A percentile compares a stretch with the other conserved stretches of the same genome.
Evolutionary conservation across 305 asterid genomes (phyloP).

Genomic region (Fraxinus nigra): DNA sequence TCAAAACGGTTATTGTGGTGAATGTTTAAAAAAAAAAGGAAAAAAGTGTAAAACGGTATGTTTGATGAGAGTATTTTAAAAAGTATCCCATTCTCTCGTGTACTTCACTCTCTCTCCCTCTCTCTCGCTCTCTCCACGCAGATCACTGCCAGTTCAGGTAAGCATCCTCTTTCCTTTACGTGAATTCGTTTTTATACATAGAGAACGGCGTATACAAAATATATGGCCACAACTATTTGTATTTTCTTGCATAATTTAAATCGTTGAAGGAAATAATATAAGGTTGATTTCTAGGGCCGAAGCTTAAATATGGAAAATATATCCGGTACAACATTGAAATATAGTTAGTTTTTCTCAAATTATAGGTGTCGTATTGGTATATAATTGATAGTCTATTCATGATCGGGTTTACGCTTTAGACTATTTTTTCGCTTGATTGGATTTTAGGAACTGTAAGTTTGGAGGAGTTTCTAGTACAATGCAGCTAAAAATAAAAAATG

Average conservation of each 20-base stretch:
- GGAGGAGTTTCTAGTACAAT: neutral
- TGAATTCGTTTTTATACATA: neutral
- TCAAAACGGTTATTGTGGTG: too few species aligned
- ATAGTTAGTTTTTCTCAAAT: neutral
- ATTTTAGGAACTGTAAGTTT: neutral
- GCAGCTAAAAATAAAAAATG: neutral
- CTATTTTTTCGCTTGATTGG: neutral
- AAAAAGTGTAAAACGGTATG: too few species aligned
- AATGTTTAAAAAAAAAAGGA: too few species aligned
- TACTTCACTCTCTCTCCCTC: neutral
- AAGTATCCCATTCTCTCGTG: too few species aligned
- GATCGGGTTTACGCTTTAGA: neutral
- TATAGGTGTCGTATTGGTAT: neutral
- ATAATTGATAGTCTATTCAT: neutral
- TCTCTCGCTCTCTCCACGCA: neutral
- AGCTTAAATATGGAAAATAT: neutral
- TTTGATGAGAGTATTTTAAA: too few species aligned
- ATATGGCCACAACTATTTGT: neutral
- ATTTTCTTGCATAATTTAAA: neutral
- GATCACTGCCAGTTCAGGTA: conserved; percentile 37
- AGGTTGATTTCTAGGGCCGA: neutral
- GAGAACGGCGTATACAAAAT: neutral
- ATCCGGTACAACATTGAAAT: neutral
- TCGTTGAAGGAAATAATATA: neutral
- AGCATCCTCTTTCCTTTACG: conserved; percentile 22